phyloP scores from a whole-genome alignment of 345 rosid genomes.

The Microthlaspi erraticum region DNA sequence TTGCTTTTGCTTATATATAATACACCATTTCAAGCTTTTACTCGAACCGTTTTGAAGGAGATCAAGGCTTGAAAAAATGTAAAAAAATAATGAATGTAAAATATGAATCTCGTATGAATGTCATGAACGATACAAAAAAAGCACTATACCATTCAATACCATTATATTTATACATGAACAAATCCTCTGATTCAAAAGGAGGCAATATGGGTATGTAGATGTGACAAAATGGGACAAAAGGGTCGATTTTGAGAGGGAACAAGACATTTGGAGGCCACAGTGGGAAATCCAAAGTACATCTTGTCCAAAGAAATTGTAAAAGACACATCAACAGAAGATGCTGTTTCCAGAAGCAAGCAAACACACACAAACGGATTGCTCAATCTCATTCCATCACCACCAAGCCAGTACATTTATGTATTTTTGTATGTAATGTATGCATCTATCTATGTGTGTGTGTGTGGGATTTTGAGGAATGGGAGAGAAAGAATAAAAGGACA shows the following conservation, averaged over 20 bases:
- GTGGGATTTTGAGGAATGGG: conserved; percentile 42
- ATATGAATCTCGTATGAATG: no score
- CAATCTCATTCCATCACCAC: conserved; percentile 31
- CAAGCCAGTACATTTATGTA: conserved; percentile 14
- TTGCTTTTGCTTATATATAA: background rate
- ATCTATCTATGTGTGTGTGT: conserved; percentile 19
- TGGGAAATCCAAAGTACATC: conserved; percentile 31
- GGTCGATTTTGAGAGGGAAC: conserved; percentile 35
- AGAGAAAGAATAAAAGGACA: conserved; percentile 31
- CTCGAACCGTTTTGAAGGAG: background rate
- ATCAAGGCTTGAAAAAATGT: background rate
- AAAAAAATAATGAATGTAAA: no score
- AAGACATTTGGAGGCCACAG: conserved; percentile 32
- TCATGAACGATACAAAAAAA: background rate
- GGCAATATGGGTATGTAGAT: conserved; percentile 7
- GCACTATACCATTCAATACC: background rate
- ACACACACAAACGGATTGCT: conserved; percentile 15
- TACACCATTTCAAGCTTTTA: conserved; percentile 1
- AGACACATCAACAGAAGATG: conserved; percentile 38
- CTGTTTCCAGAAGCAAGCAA: conserved; percentile 40
- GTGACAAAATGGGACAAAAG: conserved; percentile 29
- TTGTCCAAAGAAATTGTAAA: conserved; percentile 28
- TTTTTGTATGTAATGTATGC: background rate
- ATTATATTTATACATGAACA: conserved; percentile 1
- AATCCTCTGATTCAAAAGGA: conserved; percentile 15